Evolutionary conservation across 495 filamentous ascomycete species (phyloP), one percentile per base, ranked within the genome.

Genomic region (Penicillium salamii): DNA sequence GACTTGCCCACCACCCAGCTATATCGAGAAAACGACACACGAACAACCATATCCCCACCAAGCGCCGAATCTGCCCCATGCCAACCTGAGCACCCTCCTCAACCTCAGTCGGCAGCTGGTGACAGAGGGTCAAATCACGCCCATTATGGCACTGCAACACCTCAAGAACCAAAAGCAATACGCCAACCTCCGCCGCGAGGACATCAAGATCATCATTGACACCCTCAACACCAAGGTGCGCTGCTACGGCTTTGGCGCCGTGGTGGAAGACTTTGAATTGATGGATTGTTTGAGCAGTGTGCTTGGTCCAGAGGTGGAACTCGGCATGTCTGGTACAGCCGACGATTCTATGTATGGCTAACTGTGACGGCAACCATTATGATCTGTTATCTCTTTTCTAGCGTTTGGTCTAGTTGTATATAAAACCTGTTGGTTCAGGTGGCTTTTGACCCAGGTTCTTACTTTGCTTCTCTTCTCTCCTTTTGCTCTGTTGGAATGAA

Each of bases 61-160:
- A 51, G 64, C 70, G 20, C 67, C 67, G 37, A 65, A 78, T 36
- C 71, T 96, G 18, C 82, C 78, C 33, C 86, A 84, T 58, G 77
- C 76, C 31, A 88, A 95, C 57, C 77, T 97, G 33, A 64, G 81
- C 26, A 91, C 87, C 37, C 75, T 97, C 33, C 79, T 96, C 42
- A 86, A 95, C 63, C 77, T 95, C 43, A 95, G 90, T 70, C 80
- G 83, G 57, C 80, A 87, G 55, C 77, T 97, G 6, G 84, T 92
- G 49, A 81, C 95, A 0, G 90, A 95, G 51, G 89, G 89, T 19
- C 93, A 98, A 68, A 87, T 98, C 63, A 96, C 92, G n/a, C 93
- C 93, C 0, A 86, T 97, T 46, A 93, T 93, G 90, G 91, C 91
- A 1, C 91, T 92, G 79, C 85, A 89, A 50, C 85, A 84, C 66